Evolutionary conservation across 2,329 filamentous ascomycete species (phyloP).

Genomic region (Diaporthe ampelina): DNA sequence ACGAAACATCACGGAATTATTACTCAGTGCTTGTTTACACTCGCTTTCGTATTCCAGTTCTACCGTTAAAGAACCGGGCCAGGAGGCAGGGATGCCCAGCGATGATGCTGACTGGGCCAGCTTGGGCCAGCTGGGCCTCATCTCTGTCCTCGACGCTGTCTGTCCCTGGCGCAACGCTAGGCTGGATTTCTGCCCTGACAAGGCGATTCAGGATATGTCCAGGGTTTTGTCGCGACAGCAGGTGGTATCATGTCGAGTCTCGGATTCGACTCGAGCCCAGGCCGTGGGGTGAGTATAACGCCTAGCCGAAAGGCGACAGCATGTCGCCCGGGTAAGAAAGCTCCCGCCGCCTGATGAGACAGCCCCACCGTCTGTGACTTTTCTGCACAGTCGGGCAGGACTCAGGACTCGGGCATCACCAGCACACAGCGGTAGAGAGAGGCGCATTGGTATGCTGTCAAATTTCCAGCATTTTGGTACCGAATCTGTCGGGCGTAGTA

Average conservation of each 20-base stretch:
- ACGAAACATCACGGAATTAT: neutral
- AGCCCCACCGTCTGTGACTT: conserved; percentile 24
- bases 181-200: neutral
- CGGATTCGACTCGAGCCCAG: conserved; percentile 25
- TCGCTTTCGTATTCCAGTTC: conserved; percentile 22
- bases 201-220: conserved; percentile 6
- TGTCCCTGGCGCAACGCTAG: neutral
- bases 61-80: neutral
- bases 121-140: neutral
- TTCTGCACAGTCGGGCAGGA: neutral
- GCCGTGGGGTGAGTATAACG: neutral
- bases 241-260: conserved; percentile 27
- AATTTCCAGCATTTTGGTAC: conserved; percentile 27
- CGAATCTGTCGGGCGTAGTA: conserved; percentile 5
- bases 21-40: neutral
- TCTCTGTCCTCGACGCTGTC: neutral
- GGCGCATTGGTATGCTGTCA: neutral
- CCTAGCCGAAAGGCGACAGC: conserved; percentile 8
- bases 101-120: neutral
- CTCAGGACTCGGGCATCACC: neutral
- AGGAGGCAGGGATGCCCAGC: neutral
- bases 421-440: neutral
- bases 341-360: conserved; percentile 28
- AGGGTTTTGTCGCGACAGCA: conserved; percentile 7
- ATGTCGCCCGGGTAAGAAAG: conserved; percentile 22